Base-by-base conservation (phyloP, 2,329 filamentous ascomycete species). In the Nectriaceae sp. region DNA sequence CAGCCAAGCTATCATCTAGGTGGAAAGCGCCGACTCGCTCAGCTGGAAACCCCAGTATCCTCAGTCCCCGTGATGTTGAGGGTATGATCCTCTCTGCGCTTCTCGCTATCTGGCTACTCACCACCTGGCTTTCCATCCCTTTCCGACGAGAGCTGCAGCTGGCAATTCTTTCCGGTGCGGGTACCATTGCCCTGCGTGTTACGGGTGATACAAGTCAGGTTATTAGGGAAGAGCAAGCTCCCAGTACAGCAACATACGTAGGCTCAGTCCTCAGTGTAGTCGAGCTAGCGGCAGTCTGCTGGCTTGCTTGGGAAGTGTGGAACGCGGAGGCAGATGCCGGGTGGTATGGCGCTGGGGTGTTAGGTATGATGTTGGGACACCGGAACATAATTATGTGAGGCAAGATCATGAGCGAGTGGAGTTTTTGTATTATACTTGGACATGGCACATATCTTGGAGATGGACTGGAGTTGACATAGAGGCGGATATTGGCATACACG, bases 241-340 rank as follows among this genome's bases (percentile, higher is more conserved):
- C 63, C 1, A 56, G 50, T 5, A 48, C 53, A 5, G 54, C 55
- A 6, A 58, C 49, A 2, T 62, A 60, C 4, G 24, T 62, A 3
- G 50, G 61, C 11, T 65, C 67, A 8, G 56, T 57, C 3, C 29
- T 70, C 19, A 65, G 65, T 8, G 64, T 69, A 0, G 42, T 57
- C 1, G 69, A 71, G 49, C 46, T 71, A 5, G 61, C 63, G 1
- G 61, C 59, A 13, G 47, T 70, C 2, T 71, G 67, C 49, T 70
- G 66, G 66, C 55, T 68, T 4, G 65, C 53, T 2, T 65, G 62
- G 52, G 57, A 66, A 40, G 56, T 63, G 8, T 70, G 65, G 62
- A 59, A 55, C 31, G 56, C 52, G 3, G 53, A 56, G 5, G 29
- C 47, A 4, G 54, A 62, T 3, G 55, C 63, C 10, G 56, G 50